These are phyloP conservation scores for Aspergillus puulaauensis DNA, from an alignment of 2,329 filamentous ascomycete genomes.

Conservation along the genomic window DNA sequence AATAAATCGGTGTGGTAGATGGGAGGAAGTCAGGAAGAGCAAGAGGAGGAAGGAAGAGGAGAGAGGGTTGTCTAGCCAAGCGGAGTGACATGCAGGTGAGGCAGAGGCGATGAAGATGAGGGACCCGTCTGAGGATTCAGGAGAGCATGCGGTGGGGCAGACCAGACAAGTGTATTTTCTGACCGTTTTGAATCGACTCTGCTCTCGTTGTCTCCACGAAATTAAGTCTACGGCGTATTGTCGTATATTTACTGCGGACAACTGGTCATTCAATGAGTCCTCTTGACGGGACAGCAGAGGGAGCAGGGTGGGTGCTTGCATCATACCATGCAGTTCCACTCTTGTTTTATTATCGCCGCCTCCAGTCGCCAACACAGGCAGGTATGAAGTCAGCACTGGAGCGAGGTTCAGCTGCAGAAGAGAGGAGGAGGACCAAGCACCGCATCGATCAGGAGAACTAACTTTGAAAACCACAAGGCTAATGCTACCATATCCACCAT, in stretches of 20 bases:
- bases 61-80: background rate
- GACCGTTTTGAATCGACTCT: background rate
- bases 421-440: background rate
- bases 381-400: background rate
- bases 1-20: background rate
- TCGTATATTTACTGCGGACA: background rate
- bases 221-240: background rate
- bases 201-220: background rate
- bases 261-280: background rate
- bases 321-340: conserved; percentile 1
- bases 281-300: background rate
- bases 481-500: too few species aligned
- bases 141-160: conserved; percentile 7
- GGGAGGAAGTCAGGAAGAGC: background rate
- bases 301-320: background rate
- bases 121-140: too few species aligned
- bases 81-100: conserved; percentile 11
- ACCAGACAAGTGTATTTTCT: background rate
- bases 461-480: too few species aligned
- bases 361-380: background rate
- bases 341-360: background rate
- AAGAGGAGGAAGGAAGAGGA: background rate
- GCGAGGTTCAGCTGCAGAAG: background rate
- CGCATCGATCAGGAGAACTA: background rate
- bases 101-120: background rate